These are phyloP conservation scores for Trichoderma arundinaceum DNA, from an alignment of 2,329 filamentous ascomycete species.

Conservation along the genomic window DNA sequence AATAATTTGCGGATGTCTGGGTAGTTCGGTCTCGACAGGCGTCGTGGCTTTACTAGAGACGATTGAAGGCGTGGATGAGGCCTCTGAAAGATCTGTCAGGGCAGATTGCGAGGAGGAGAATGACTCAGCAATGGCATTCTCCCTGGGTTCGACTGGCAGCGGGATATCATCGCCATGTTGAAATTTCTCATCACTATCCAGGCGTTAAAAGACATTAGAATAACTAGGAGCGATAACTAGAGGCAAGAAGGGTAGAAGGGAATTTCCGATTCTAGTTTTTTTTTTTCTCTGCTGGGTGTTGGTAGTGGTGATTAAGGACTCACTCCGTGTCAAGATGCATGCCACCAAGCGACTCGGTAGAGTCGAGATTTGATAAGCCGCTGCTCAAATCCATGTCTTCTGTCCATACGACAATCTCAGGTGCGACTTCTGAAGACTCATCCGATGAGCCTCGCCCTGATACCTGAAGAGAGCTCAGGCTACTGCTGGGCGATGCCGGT, in stretches of 20 bases:
- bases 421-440: conserved; percentile 45
- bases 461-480: conserved; percentile 40
- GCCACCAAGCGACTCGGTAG: conserved; percentile 37
- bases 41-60: conserved; percentile 69
- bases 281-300: not conserved
- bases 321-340: conserved; percentile 39
- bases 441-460: conserved; percentile 44
- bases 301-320: conserved; percentile 33
- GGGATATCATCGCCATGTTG: conserved; percentile 34
- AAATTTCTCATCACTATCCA: conserved; percentile 35
- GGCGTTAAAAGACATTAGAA: conserved; percentile 23
- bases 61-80: conserved; percentile 60
- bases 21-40: conserved; percentile 53
- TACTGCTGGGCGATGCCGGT: conserved; percentile 39
- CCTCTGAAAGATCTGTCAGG: conserved; percentile 61
- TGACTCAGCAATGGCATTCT: conserved; percentile 46
- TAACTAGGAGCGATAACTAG: not conserved
- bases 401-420: conserved; percentile 54
- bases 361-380: conserved; percentile 34
- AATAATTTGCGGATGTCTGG: conserved; percentile 36
- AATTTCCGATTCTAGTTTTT: not conserved
- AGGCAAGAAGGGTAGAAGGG: not conserved
- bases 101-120: conserved; percentile 60
- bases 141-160: conserved; percentile 33
- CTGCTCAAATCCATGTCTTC: conserved; percentile 47